Base-by-base conservation (phyloP, 164 flowering plant species). In the Berberis vulgaris region DNA sequence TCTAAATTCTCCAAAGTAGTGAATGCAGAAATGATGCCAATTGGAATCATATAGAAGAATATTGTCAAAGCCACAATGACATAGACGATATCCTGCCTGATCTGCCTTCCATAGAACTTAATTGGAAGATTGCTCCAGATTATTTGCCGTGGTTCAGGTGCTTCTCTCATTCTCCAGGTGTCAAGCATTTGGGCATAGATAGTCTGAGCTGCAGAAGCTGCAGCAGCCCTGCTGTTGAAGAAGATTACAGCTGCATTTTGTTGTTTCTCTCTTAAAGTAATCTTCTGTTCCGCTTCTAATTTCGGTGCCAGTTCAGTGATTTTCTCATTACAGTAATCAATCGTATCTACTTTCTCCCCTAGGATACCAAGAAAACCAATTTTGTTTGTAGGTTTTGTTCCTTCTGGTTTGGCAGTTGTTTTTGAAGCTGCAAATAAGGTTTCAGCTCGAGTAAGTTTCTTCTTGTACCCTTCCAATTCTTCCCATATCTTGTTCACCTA, bases 361-460 rank as follows among this genome's bases (percentile, higher is more conserved):
- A 81, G 0, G 41, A 91, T 82, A 47, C 99, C 95, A 60, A 91
- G 88, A 65, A 77, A 82, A 12, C 96, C 97, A 66, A 76, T 83
- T 75, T 70, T 85, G 73, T 78, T 74, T 9, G 73, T 83, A 26
- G 91, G 99, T 70, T 75, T 82, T 63, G 73, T 67, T 65, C 88
- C 91, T 66, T 86, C 89, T 3, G 87, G 84, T 1, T 72, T 80
- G 55, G 73, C 72, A 3, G 69, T 54, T 41, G 71, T 63, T 72
- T 86, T 82, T 2, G 91, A 85, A 50, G 67, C 71, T 39, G 77
- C 79, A 72, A 78, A 89, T 46, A 86, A 45, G 55, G 85, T 84
- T 80, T 94, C 93, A 9, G 97, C 89, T 44, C 71, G 93, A 38
- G 74, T 85, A 69, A 91, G 93, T 81, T 88, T 91, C 85, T 87